A percentile compares a stretch with the other conserved stretches of the same genome.
phyloP scores from a whole-genome alignment of 1,284 basidiomycete species.

The Papiliotrema laurentii region DNA sequence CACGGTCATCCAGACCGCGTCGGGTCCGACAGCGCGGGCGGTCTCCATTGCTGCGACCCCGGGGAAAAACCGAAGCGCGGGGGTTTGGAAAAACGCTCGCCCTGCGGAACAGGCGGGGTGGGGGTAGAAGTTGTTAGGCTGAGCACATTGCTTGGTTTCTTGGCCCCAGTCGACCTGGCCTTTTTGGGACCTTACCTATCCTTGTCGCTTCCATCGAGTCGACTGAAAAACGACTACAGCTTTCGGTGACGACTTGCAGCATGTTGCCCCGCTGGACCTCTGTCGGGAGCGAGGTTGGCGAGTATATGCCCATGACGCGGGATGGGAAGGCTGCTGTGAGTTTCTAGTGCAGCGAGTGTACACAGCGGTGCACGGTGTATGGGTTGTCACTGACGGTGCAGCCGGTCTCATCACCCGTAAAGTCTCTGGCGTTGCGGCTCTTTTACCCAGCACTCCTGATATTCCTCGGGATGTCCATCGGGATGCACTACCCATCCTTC shows the following conservation, averaged over 20 bases:
- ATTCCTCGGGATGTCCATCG: conserved; percentile 21
- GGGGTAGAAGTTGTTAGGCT: no score
- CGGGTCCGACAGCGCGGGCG: no score
- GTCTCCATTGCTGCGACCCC: no score
- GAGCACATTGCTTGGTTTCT: no score
- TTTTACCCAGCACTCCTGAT: conserved; percentile 17
- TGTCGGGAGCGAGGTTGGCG: background rate
- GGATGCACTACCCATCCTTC: conserved; percentile 26
- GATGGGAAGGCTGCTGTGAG: background rate
- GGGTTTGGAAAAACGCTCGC: no score
- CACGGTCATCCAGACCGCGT: no score
- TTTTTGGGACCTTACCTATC: no score
- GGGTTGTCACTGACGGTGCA: background rate
- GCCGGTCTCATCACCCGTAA: background rate
- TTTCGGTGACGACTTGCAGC: background rate
- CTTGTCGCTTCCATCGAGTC: no score
- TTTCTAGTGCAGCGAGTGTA: background rate
- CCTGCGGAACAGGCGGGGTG: no score
- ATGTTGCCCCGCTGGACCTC: background rate
- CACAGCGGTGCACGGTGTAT: background rate
- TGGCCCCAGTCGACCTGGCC: no score
- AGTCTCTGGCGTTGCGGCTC: conserved; percentile 2
- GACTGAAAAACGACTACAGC: no score
- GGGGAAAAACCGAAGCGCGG: no score
- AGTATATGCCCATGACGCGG: conserved; percentile 6